Evolutionary conservation across 2,329 filamentous ascomycete genomes (phyloP).

Genomic region (Phaeophleospora eucalypticola): DNA sequence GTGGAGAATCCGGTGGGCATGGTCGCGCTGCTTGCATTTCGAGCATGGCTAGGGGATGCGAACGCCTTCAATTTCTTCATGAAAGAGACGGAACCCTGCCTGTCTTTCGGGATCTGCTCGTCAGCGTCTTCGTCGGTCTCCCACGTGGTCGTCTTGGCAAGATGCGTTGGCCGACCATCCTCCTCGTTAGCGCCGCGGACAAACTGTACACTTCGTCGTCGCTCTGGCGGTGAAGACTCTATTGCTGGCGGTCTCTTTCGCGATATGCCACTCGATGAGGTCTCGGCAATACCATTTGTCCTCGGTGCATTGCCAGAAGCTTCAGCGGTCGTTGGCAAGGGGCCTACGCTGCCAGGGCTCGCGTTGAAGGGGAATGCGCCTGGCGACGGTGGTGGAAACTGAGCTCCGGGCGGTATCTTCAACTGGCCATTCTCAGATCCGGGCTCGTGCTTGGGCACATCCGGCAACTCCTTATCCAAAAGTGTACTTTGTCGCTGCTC

Average conservation of each 20-base stretch:
- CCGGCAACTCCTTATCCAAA: conserved; percentile 5
- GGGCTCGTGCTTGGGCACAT: conserved; percentile 1
- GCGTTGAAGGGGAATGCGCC: conserved; percentile 21
- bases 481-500: conserved; percentile 6
- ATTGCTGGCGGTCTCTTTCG: conserved; percentile 10
- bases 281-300: conserved; percentile 3
- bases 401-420: conserved; percentile 3
- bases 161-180: conserved; percentile 11
- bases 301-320: conserved; percentile 1
- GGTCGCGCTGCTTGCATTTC: conserved; percentile 7
- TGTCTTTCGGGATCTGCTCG: conserved; percentile 14
- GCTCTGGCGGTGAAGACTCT: conserved; percentile 22
- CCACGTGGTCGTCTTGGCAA: conserved; percentile 25
- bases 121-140: conserved; percentile 24
- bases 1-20: conserved; percentile 17
- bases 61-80: conserved; percentile 30
- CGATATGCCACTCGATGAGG: background rate
- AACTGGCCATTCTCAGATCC: conserved; percentile 4
- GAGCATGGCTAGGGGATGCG: conserved; percentile 20
- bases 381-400: conserved; percentile 16
- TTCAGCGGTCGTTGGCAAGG: conserved; percentile 20
- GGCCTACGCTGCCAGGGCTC: conserved; percentile 18
- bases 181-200: conserved; percentile 23
- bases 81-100: conserved; percentile 25
- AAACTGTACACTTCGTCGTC: conserved; percentile 30